phyloP scores from a whole-genome alignment of 192 early-diverging fungal species.

The Oehlia diaphana region DNA sequence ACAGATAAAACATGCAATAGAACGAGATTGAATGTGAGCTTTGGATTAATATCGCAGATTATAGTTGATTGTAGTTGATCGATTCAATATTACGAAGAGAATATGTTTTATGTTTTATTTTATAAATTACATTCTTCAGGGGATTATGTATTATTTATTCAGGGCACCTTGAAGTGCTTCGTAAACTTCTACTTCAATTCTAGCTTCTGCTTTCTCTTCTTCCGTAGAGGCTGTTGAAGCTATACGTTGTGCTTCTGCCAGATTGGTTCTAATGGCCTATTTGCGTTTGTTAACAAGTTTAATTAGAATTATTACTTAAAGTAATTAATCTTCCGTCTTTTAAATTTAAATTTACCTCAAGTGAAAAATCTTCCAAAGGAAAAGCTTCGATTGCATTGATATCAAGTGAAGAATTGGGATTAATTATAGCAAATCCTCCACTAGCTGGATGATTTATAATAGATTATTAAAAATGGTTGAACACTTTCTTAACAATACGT shows the following conservation, averaged over 20 bases:
- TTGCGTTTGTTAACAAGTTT: background rate
- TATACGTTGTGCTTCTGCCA: slow-evolving; percentile 81
- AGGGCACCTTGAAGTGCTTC: slow-evolving; percentile 82
- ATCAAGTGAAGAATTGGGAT: slow-evolving; percentile 94
- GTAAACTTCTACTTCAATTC: slow-evolving; percentile 85
- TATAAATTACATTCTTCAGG: too few species aligned
- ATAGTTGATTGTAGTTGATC: too few species aligned
- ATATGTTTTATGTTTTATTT: too few species aligned
- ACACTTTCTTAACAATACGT: background rate
- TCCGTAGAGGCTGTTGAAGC: slow-evolving; percentile 65
- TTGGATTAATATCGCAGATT: too few species aligned
- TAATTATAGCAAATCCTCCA: slow-evolving; percentile 96
- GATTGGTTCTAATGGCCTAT: slow-evolving; percentile 67
- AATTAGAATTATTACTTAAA: background rate
- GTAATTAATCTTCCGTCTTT: background rate
- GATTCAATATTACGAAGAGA: too few species aligned
- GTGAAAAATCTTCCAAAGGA: slow-evolving; percentile 83
- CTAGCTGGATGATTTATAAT: slow-evolving; percentile 55
- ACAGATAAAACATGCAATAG: too few species aligned
- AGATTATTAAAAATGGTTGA: background rate
- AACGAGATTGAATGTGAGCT: too few species aligned
- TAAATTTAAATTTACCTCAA: slow-evolving; percentile 53
- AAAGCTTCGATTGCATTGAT: slow-evolving; percentile 97
- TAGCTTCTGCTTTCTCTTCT: slow-evolving; percentile 77
- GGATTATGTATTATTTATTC: background rate